Evolutionary conservation across 148 eudicot genomes (phyloP).

Genomic region (Vaccinium myrtillus): DNA sequence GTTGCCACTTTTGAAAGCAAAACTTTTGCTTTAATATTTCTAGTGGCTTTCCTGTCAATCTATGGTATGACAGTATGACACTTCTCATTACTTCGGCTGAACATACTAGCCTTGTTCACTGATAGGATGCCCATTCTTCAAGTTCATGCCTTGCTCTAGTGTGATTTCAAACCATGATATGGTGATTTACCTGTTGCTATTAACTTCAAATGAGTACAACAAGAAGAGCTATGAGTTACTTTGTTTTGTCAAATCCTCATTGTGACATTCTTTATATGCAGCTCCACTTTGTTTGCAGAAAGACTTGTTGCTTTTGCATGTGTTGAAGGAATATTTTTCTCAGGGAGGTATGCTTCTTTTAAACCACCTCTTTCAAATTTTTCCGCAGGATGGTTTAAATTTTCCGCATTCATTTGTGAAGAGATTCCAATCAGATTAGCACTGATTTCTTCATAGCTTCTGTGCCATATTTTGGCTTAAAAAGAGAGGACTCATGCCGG

Average conservation of each 20-base stretch:
- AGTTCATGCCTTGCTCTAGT: background rate
- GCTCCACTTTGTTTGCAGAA: conserved; percentile 73
- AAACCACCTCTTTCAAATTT: background rate
- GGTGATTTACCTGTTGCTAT: background rate
- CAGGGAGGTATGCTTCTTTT: conserved; percentile 57
- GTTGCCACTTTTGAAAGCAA: background rate
- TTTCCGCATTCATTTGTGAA: background rate
- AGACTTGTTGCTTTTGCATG: conserved; percentile 88
- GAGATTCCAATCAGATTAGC: background rate
- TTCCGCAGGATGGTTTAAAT: background rate
- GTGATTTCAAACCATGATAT: background rate
- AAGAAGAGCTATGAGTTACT: background rate
- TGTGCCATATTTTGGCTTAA: conserved; percentile 91
- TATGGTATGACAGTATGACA: background rate
- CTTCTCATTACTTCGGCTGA: background rate
- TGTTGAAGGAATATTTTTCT: conserved; percentile 83
- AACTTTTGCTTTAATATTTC: background rate
- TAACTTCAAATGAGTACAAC: background rate
- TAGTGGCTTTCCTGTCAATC: background rate
- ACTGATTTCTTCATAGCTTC: conserved; percentile 45
- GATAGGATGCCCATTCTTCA: background rate
- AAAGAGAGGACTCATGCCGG: conserved; percentile 88
- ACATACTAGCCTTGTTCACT: background rate
- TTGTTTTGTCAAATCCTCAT: conserved; percentile 5
- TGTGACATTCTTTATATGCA: conserved; percentile 31